phyloP scores from a whole-genome alignment of 768 basidiomycete genomes.

The Rhizopogon vulgaris region DNA sequence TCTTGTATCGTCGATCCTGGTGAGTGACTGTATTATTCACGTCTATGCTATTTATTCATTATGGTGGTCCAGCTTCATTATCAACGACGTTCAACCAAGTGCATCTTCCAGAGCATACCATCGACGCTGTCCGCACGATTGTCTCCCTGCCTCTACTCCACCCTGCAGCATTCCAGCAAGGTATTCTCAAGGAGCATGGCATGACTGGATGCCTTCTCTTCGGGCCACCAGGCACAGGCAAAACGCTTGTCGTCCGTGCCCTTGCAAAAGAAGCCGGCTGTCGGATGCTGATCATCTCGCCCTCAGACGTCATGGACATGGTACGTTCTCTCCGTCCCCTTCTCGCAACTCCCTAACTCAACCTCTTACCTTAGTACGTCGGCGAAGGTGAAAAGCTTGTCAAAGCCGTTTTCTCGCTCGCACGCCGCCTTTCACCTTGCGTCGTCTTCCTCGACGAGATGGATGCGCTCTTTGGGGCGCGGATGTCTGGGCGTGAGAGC shows the following conservation, averaged over 20 bases:
- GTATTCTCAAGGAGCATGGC: constrained; percentile 85
- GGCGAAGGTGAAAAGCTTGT: constrained; percentile 90
- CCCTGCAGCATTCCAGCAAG: constrained; percentile 81
- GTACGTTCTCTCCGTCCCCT: constrained; percentile 32
- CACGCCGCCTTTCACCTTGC: constrained; percentile 80
- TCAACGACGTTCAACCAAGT: constrained; percentile 84
- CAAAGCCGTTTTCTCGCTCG: constrained; percentile 81
- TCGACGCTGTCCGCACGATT: constrained; percentile 87
- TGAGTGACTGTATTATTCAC: constrained; percentile 23
- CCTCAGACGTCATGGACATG: constrained; percentile 97
- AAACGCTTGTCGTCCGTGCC: constrained; percentile 84
- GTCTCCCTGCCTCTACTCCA: constrained; percentile 86
- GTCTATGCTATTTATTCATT: background rate
- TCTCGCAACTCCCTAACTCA: constrained; percentile 2
- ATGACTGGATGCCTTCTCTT: constrained; percentile 91
- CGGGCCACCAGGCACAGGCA: constrained; percentile 91
- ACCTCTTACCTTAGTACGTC: constrained; percentile 51
- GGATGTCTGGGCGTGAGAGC: constrained; percentile 68
- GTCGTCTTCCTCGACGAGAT: constrained; percentile 95
- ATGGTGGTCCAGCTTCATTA: constrained; percentile 48
- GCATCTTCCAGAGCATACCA: constrained; percentile 81
- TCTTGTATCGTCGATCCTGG: constrained; percentile 83
- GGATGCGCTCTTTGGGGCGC: constrained; percentile 87
- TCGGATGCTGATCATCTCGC: constrained; percentile 84
- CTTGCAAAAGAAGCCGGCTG: constrained; percentile 92